phyloP scores from a whole-genome alignment of 257 asterid genomes.

The Solanum stenotomum region DNA sequence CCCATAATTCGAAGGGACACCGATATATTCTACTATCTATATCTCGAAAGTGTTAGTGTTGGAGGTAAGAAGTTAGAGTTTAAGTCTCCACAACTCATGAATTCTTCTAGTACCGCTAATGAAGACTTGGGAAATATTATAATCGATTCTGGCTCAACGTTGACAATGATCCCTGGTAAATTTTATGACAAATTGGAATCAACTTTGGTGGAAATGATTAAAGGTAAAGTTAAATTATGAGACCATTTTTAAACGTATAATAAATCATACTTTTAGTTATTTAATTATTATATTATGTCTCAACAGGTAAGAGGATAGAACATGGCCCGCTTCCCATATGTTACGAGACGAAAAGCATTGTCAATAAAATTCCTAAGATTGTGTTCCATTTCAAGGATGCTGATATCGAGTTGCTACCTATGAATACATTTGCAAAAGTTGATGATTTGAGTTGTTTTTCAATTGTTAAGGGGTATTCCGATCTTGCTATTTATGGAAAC shows the following conservation, averaged over 20 bases:
- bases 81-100: background rate
- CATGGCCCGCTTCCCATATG: background rate
- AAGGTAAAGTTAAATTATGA: background rate
- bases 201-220: background rate
- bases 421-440: constrained; percentile 26
- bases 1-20: constrained; percentile 27
- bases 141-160: constrained; percentile 56
- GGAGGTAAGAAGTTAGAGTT: background rate
- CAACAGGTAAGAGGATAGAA: background rate
- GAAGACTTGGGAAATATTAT: constrained; percentile 29
- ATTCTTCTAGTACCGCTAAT: no score
- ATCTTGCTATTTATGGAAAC: constrained; percentile 37
- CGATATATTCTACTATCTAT: constrained; percentile 26
- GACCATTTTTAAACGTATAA: no score
- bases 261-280: background rate
- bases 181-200: constrained; percentile 18
- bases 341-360: background rate
- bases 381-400: constrained; percentile 38
- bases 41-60: constrained; percentile 32
- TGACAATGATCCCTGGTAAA: constrained; percentile 24
- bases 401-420: constrained; percentile 25
- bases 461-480: constrained; percentile 1
- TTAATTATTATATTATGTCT: background rate
- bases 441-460: constrained; percentile 27
- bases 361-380: constrained; percentile 12